Percentiles rank a stretch among this genome's conserved stretches.
Conservation (phyloP, 73 alveolate genomes). For the Tetrahymena borealis region DNA sequence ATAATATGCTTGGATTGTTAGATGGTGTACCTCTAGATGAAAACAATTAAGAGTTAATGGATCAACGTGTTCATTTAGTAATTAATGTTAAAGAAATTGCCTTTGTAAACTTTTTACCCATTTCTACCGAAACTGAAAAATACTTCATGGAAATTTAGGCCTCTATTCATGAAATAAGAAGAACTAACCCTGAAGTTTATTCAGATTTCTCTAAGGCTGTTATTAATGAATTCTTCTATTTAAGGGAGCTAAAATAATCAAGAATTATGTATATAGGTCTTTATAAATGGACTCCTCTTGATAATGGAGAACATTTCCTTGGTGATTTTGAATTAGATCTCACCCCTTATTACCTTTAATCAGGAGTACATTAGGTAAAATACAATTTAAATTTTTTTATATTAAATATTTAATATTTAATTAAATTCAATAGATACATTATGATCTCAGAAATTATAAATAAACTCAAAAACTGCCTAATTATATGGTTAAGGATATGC, state of each 20-base stretch:
- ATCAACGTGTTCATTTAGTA: not conserved
- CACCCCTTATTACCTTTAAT: not conserved
- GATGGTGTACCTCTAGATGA: not conserved
- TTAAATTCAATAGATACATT: not conserved
- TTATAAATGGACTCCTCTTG: not conserved
- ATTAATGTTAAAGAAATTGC: not conserved
- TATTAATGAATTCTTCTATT: not conserved
- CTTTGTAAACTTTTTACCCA: not conserved
- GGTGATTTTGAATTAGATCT: not conserved
- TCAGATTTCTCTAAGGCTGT: not conserved
- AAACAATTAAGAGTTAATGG: not conserved
- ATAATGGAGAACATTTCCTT: not conserved
- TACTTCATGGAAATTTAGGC: not conserved
- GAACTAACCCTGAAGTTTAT: not conserved
- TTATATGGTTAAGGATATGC: not conserved
- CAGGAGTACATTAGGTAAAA: not conserved
- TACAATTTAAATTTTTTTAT: not conserved
- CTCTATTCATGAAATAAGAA: not conserved
- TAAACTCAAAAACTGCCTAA: not conserved
- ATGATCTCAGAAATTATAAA: not conserved
- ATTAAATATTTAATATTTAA: not conserved
- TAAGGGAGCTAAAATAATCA: not conserved
- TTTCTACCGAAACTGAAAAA: not conserved
- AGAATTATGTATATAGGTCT: not conserved
- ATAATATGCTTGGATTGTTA: not conserved